Evolutionary conservation across 495 filamentous ascomycete genomes (phyloP).

Genomic region (Peziza echinospora): DNA sequence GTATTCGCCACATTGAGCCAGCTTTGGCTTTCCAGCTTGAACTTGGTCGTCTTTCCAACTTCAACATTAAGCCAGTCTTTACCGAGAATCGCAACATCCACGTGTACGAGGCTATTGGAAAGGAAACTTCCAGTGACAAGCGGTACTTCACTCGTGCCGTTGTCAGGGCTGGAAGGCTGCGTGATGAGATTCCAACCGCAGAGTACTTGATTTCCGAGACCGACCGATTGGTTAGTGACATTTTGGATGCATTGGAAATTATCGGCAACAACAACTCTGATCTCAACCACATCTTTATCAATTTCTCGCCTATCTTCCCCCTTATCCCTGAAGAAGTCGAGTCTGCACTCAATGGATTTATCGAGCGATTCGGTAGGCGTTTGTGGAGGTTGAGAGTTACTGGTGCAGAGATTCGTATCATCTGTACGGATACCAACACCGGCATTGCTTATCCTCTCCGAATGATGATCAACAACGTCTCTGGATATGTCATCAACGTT

Average conservation of each 20-base stretch:
- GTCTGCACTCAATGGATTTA: conserved; percentile 79
- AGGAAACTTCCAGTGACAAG: conserved; percentile 84
- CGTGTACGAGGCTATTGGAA: conserved; percentile 90
- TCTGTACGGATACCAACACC: conserved; percentile 75
- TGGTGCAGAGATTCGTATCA: conserved; percentile 92
- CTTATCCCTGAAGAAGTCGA: conserved; percentile 78
- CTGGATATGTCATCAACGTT: conserved; percentile 93
- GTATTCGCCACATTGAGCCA: conserved; percentile 91
- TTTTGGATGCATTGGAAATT: conserved; percentile 91
- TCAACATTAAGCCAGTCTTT: conserved; percentile 93
- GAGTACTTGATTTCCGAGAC: conserved; percentile 97
- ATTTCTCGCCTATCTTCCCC: conserved; percentile 91
- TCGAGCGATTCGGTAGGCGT: conserved; percentile 87
- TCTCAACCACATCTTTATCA: conserved; percentile 99
- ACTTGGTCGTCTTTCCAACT: conserved; percentile 78
- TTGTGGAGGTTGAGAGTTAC: conserved; percentile 93
- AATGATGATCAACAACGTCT: conserved; percentile 95
- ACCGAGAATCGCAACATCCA: conserved; percentile 98
- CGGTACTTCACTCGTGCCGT: conserved; percentile 93
- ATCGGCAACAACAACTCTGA: conserved; percentile 98
- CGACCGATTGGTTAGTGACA: conserved; percentile 89
- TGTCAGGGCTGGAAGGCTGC: conserved; percentile 73
- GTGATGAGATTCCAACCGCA: conserved; percentile 89
- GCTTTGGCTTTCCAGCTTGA: conserved; percentile 96
- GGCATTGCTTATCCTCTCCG: conserved; percentile 79